Evolutionary conservation across 768 basidiomycete genomes (phyloP), one percentile per base, ranked within the genome.

Genomic region (Collybia nuda): DNA sequence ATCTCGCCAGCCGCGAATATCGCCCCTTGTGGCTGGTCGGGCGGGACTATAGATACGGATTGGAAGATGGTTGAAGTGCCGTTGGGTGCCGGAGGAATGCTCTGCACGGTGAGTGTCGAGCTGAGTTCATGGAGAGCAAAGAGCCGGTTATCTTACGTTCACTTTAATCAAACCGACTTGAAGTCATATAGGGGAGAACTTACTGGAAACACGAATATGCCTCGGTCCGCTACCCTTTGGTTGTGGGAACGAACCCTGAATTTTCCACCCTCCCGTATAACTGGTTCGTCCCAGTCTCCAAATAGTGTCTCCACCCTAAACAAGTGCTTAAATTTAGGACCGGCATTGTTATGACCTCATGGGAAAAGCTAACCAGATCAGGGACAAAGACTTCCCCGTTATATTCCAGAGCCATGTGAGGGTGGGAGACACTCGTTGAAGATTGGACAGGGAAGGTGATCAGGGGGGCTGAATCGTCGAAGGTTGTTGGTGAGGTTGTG

Each of bases 1-100:
- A 88, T 78, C 57, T 88, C 86, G 7, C 72, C 85, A 0, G 78
- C 85, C 8, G 78, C 80, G 59, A 77, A 84, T 60, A 56, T 69
- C 63, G 53, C 59, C 48, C 28, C 76, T 56, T 54, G 65, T 51
- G 55, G 72, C 41, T 22, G 74, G 68, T 65, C 65, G 59, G 64
- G 54, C 5, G 85, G 80, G 18, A 80, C 55, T 60, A 79, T 82
- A 18, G 78, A 76, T 22, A 75, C 73, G 35, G 67, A 76, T 1
- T 77, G 74, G 50, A 83, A 67, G 55, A 82, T 69, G 3, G 64
- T 56, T 1, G 78, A 71, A 2, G 82, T 83, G 50, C 81, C 75
- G 44, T 75, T 74, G 14, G 78, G 74, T 12, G 77, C 74, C 0
- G 68, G 49, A 0, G 83, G 82, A 44, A 88, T 73, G 21, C 68